phyloP scores from a whole-genome alignment of 192 early-diverging fungal genomes.

The Coemansia sp. region DNA sequence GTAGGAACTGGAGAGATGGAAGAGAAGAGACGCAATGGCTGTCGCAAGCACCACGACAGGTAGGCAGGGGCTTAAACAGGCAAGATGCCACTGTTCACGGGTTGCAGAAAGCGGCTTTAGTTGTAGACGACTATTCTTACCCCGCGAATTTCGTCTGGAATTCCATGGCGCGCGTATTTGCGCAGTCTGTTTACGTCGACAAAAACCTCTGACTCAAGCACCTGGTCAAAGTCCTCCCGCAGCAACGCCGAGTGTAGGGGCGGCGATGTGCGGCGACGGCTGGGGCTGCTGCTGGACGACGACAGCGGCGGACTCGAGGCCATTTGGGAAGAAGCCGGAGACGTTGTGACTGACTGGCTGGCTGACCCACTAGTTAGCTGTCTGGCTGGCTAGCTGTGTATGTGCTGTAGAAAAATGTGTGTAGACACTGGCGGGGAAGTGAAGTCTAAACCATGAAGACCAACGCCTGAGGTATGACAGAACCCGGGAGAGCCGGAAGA shows the following conservation, averaged over 20 bases:
- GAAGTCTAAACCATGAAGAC: not conserved
- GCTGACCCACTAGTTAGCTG: not conserved
- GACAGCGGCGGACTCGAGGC: slow-evolving; percentile 47
- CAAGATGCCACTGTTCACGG: too few relatives aligned
- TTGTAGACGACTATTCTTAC: slow-evolving; percentile 27
- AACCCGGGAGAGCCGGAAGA: not conserved
- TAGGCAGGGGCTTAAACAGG: not conserved
- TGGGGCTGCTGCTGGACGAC: slow-evolving; percentile 48
- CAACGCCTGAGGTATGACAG: too few relatives aligned
- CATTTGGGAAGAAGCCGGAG: slow-evolving; percentile 16
- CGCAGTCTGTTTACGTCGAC: slow-evolving; percentile 81
- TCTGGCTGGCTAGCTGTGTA: not conserved
- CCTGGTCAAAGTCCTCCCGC: slow-evolving; percentile 67
- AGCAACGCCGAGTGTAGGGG: slow-evolving; percentile 52
- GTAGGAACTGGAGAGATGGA: not conserved
- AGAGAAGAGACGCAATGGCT: not conserved
- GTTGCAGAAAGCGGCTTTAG: not conserved
- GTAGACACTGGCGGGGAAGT: not conserved
- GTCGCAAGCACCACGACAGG: not conserved
- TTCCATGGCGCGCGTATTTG: slow-evolving; percentile 73
- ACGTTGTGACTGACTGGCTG: not conserved
- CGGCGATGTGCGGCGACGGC: slow-evolving; percentile 45
- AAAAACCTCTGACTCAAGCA: slow-evolving; percentile 78
- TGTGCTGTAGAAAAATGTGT: not conserved
- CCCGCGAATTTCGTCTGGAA: slow-evolving; percentile 77